These are phyloP conservation scores for Wickerhamomyces subpelliculosus DNA, from an alignment of 805 yeast genomes.

Conservation along the genomic window DNA sequence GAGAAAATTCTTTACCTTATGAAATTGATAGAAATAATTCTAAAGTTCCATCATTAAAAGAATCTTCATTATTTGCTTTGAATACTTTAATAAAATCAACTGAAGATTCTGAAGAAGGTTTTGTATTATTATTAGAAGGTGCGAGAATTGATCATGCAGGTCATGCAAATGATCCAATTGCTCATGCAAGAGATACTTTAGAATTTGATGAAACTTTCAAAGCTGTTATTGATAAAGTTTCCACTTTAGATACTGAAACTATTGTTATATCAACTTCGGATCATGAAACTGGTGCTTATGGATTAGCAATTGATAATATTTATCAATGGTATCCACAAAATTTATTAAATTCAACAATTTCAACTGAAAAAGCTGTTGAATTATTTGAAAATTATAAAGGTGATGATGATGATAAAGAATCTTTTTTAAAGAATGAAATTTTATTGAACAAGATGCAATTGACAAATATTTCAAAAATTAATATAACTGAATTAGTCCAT, in stretches of 20 bases:
- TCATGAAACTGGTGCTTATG: conserved; percentile 92
- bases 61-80: conserved; percentile 68
- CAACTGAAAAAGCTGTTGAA: conserved; percentile 61
- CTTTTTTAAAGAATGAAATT: conserved; percentile 44
- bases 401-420: conserved; percentile 27
- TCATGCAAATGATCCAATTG: conserved; percentile 86
- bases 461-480: conserved; percentile 43
- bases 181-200: conserved; percentile 83
- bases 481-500: conserved; percentile 36
- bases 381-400: conserved; percentile 33
- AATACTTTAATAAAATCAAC: conserved; percentile 62
- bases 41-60: conserved; percentile 68
- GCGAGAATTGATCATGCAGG: conserved; percentile 94
- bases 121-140: conserved; percentile 81
- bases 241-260: conserved; percentile 67
- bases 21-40: conserved; percentile 65
- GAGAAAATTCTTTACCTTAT: conserved; percentile 69
- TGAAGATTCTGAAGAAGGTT: conserved; percentile 70
- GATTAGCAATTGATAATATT: conserved; percentile 74
- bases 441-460: conserved; percentile 58
- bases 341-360: conserved; percentile 55
- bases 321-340: conserved; percentile 83
- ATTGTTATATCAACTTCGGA: conserved; percentile 77
- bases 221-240: conserved; percentile 65
- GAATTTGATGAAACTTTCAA: conserved; percentile 78